A percentile compares a stretch with the other conserved stretches of the same genome.
phyloP scores from a whole-genome alignment of 257 asterid species.

The Lycium barbarum region DNA sequence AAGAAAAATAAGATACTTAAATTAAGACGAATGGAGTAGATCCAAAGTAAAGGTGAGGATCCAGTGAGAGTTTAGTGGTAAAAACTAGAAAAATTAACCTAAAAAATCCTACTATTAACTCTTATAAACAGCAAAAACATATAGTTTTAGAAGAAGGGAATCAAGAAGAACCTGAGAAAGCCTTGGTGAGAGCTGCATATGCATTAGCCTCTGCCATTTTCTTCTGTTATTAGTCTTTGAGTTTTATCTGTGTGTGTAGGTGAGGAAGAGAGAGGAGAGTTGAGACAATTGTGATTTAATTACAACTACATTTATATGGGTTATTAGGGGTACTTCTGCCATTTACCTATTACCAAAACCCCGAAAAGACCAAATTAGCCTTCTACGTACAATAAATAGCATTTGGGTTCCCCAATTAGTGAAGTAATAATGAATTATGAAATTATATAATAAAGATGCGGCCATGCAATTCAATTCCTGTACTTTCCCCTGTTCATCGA shows the following conservation, averaged over 20 bases:
- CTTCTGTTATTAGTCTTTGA: background rate
- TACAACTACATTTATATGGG: background rate
- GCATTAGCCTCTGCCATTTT: conserved; percentile 67
- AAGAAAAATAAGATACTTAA: too few relatives aligned
- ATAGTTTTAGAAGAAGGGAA: background rate
- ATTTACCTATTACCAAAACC: background rate
- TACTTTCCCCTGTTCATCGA: background rate
- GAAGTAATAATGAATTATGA: too few relatives aligned
- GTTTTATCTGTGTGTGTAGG: background rate
- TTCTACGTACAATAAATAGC: background rate
- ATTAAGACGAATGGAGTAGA: too few relatives aligned
- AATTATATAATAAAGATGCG: background rate
- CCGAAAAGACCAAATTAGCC: background rate
- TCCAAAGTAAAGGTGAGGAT: background rate
- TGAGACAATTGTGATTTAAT: background rate
- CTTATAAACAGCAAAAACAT: background rate
- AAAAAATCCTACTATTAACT: background rate
- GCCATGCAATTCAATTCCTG: conserved; percentile 14
- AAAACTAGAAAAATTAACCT: background rate
- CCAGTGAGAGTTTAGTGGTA: background rate
- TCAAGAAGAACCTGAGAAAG: conserved; percentile 64
- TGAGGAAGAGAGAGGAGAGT: background rate
- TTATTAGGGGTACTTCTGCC: background rate
- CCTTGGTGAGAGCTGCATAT: conserved; percentile 60
- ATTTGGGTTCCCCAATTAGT: background rate